Base-by-base conservation (phyloP, 495 filamentous ascomycete species). In the Trichocladium antarcticum region DNA sequence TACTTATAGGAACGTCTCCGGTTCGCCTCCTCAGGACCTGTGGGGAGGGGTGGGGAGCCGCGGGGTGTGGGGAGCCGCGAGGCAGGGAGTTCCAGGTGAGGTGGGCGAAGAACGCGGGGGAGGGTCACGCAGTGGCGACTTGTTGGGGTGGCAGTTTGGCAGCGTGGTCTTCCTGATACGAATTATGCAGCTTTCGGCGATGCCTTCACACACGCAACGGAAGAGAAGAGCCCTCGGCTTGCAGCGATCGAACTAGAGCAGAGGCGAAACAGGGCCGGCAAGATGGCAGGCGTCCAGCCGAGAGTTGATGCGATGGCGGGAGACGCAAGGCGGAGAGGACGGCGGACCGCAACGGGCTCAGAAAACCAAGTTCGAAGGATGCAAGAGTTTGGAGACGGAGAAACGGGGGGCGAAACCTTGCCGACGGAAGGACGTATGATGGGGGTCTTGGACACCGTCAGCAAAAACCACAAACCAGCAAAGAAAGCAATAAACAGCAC, bases 141-240 rank as follows among this genome's bases (percentile, higher is more conserved):
- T 37, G 20, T 48, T 14, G 37, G 37, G 15, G 36, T 7, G 37
- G 32, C 40, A 37, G 37, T 37, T 22, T 51, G 54, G 54, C 62
- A 64, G 65, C 64, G 60, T 63, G 57, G 62, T 65, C 59, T 59
- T 45, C 54, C 56, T 65, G 55, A 68, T 67, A 61, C 57, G 43
- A 49, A 57, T 55, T 56, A 62, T 59, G 55, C 53, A 43, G 48
- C 53, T 49, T 57, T 54, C 52, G 52, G 57, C 54, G 52, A 59
- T 57, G 50, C 22, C 51, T 50, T 51, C 42, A 51, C 39, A 51
- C 53, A 56, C 47, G 34, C 49, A 51, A 47, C 22, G 51, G 53
- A 27, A 48, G 48, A 49, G 45, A 49, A 41, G 42, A 22, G 38
- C 22, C 6, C 16, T 27, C 35, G 31, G 39, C 36, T 40, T 14